These are phyloP conservation scores for Colletotrichum caudatum DNA, from an alignment of 2,329 filamentous ascomycete genomes.

Conservation along the genomic window DNA sequence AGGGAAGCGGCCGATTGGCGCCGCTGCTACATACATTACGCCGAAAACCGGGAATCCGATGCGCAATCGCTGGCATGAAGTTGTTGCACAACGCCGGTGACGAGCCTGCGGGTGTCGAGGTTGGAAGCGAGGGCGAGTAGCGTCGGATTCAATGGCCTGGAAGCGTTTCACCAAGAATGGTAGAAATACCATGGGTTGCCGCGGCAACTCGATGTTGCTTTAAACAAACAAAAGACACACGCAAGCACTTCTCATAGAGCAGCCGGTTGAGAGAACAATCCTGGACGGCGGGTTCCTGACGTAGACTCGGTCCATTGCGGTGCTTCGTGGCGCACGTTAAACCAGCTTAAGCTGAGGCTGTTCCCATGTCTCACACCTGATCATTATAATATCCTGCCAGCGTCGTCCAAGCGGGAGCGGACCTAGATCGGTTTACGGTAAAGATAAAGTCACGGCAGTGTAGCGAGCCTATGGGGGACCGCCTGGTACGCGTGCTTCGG, in stretches of 20 bases:
- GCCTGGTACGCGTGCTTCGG: no score
- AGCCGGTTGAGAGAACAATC: not conserved
- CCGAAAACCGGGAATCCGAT: not conserved
- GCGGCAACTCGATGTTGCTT: not conserved
- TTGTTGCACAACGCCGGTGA: not conserved
- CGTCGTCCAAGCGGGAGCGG: not conserved
- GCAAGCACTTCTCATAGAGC: not conserved
- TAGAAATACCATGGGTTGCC: not conserved
- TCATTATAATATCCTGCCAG: not conserved
- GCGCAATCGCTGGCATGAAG: not conserved
- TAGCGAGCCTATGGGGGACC: no score
- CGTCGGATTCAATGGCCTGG: not conserved
- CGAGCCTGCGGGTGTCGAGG: not conserved
- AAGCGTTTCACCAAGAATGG: not conserved
- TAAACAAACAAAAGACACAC: not conserved
- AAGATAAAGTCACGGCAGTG: no score
- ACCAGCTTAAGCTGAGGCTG: not conserved
- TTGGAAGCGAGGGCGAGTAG: not conserved
- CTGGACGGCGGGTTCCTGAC: not conserved
- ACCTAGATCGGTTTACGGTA: not conserved
- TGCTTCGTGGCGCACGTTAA: not conserved
- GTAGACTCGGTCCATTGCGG: not conserved
- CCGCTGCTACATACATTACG: not conserved
- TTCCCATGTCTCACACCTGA: not conserved
- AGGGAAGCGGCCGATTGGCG: no score